A percentile compares a stretch with the other conserved stretches of the same genome.
These are phyloP conservation scores for Penicillium salamii DNA, from an alignment of 495 filamentous ascomycete genomes.

Conservation along the genomic window DNA sequence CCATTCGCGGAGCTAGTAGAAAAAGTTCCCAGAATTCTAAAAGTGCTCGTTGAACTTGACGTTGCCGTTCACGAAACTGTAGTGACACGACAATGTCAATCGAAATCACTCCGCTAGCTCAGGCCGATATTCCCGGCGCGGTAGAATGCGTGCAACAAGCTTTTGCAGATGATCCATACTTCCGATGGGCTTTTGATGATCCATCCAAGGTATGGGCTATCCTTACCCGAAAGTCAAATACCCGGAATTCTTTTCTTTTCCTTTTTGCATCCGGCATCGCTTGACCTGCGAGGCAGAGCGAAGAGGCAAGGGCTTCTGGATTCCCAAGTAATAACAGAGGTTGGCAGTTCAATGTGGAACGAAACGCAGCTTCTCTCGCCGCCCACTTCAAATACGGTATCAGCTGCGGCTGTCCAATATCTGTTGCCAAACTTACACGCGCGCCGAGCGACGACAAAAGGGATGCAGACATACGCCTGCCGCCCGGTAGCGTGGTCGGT, in stretches of 20 bases:
- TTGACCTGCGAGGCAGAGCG: too few relatives aligned
- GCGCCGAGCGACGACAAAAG: slow-evolving; percentile 12
- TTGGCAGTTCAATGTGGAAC: slow-evolving; percentile 48
- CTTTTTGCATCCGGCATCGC: too few relatives aligned
- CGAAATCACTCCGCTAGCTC: slow-evolving; percentile 51
- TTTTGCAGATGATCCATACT: slow-evolving; percentile 65
- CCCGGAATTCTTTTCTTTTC: too few relatives aligned
- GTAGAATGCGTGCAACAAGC: slow-evolving; percentile 56
- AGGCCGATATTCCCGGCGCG: slow-evolving; percentile 59
- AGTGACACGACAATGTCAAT: slow-evolving; percentile 50
- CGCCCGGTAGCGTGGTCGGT: slow-evolving; percentile 48
- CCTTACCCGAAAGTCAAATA: not conserved
- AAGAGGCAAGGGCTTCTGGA: not conserved
- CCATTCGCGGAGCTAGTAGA: slow-evolving; percentile 35
- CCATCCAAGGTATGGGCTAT: slow-evolving; percentile 45
- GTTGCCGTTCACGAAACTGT: slow-evolving; percentile 14
- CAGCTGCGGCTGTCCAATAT: slow-evolving; percentile 56
- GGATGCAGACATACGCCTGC: slow-evolving; percentile 13
- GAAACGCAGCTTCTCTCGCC: slow-evolving; percentile 60
- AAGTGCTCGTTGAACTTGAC: slow-evolving; percentile 16
- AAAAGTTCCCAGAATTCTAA: slow-evolving; percentile 24
- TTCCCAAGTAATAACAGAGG: slow-evolving; percentile 1
- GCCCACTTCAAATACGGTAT: slow-evolving; percentile 64
- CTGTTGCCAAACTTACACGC: slow-evolving; percentile 51
- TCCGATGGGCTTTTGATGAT: slow-evolving; percentile 57